Base-by-base conservation (phyloP, 2,329 filamentous ascomycete species). In the Aspergillus pseudoglaucus region DNA sequence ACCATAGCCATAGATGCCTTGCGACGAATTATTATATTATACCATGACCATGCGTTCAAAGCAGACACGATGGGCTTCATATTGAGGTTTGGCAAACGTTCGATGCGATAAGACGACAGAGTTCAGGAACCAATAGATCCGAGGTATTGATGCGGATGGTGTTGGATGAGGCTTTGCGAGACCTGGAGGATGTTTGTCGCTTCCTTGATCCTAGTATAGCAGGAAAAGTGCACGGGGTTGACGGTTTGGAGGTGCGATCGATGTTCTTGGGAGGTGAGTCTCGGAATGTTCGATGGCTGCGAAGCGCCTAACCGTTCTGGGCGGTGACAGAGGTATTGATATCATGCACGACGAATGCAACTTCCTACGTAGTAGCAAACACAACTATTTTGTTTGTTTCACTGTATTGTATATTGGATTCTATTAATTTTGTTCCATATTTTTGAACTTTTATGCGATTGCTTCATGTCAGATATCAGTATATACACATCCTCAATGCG, bases 31-130 rank as follows among this genome's bases (percentile, higher is more conserved):
- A 18, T 14, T 17, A 12, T 22, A 39, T 17, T 82, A 65, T 77
- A 96, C 90, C 90, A 95, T 76, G 84, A 88, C 90, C 90, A 96
- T 64, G 90, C 91, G 75, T 95, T 90, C 75, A 90, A 81, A 58
- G 89, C 85, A 66, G 88, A 87, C 60, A 97, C 88, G 66, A 97
- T 77, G 59, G 91, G 90, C 84, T 96, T 96, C 90, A 96, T 96
- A 65, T 63, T 81, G 75, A 70, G 59, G 58, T 27, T 25, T 43
- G 42, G 18, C 25, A 43, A n/a, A 39, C 18, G 37, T 39, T 20
- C 18, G 33, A 35, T 39, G 37, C 37, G 37, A 39, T 39, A 18
- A 18, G 37, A 22, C 37, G 17, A 18, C 37, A 18, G 37, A 39
- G 37, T 37, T 37, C 33, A 37, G 17, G 33, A 18, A 37, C 17